These are phyloP conservation scores for Lasiosphaeria ovina DNA, from an alignment of 495 filamentous ascomycete genomes.

Conservation along the genomic window DNA sequence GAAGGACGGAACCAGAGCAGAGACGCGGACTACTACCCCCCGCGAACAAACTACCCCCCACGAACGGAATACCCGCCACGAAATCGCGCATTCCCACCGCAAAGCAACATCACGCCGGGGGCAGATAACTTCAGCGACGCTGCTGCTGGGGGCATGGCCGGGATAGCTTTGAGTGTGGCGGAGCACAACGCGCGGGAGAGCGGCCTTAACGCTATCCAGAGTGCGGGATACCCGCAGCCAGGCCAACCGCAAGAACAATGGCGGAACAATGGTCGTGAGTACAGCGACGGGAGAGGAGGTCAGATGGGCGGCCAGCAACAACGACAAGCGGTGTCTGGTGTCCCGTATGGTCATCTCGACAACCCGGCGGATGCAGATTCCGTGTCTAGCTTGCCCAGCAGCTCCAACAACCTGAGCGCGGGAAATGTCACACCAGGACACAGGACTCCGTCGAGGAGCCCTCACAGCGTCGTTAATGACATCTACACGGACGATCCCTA, in stretches of 20 bases:
- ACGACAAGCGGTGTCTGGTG: slow-evolving; percentile 9
- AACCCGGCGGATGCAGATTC: slow-evolving; percentile 11
- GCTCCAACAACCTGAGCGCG: slow-evolving; percentile 12
- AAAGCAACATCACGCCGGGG: slow-evolving; percentile 65
- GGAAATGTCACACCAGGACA: slow-evolving; percentile 26
- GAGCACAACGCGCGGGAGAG: slow-evolving; percentile 70
- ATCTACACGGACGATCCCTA: slow-evolving; percentile 44
- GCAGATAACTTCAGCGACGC: slow-evolving; percentile 70
- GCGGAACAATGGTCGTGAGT: slow-evolving; percentile 33
- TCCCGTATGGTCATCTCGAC: too few species aligned
- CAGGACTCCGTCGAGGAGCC: slow-evolving; percentile 29
- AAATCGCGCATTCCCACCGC: slow-evolving; percentile 32
- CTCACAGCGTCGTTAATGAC: slow-evolving; percentile 25
- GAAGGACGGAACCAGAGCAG: slow-evolving; percentile 31
- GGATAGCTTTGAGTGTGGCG: slow-evolving; percentile 71
- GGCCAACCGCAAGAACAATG: slow-evolving; percentile 34
- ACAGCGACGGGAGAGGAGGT: slow-evolving; percentile 13
- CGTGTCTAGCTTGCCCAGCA: slow-evolving; percentile 25
- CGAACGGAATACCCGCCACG: slow-evolving; percentile 21
- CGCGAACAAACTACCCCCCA: slow-evolving; percentile 20
- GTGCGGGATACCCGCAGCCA: slow-evolving; percentile 42
- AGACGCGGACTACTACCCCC: slow-evolving; percentile 20
- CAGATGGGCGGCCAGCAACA: slow-evolving; percentile 21
- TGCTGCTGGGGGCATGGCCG: slow-evolving; percentile 72
- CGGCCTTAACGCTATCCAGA: slow-evolving; percentile 65